These are phyloP conservation scores for Lasiosphaeria hispida DNA, from an alignment of 495 filamentous ascomycete species.

Conservation along the genomic window DNA sequence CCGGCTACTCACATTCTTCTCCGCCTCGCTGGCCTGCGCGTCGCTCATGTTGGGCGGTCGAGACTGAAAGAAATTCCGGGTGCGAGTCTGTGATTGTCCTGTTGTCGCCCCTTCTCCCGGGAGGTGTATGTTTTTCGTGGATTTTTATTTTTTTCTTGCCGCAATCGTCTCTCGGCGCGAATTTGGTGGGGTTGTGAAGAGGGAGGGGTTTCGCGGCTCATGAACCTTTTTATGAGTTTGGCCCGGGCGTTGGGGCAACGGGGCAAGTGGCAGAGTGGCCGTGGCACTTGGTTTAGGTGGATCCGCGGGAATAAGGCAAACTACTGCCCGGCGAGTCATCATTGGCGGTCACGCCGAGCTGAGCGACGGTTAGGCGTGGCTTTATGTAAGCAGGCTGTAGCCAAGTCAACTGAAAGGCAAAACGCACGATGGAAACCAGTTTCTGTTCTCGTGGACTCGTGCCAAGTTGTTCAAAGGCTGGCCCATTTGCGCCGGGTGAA, in stretches of 20 bases:
- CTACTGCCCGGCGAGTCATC: constrained; percentile 10
- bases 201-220: constrained; percentile 28
- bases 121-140: constrained; percentile 14
- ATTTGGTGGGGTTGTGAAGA: constrained; percentile 27
- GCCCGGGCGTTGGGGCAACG: constrained; percentile 6
- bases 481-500: background rate
- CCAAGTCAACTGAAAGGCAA: too few relatives aligned
- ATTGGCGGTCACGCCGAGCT: constrained; percentile 15
- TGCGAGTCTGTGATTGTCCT: constrained; percentile 12
- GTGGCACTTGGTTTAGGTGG: background rate
- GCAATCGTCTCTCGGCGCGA: constrained; percentile 7
- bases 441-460: too few relatives aligned
- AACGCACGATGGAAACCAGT: too few relatives aligned
- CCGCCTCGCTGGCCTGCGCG: constrained; percentile 83
- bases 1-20: constrained; percentile 80
- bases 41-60: constrained; percentile 73
- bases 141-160: constrained; percentile 10
- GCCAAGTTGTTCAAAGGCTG: background rate
- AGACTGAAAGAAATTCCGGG: constrained; percentile 9
- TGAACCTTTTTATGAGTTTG: constrained; percentile 23
- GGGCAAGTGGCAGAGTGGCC: constrained; percentile 15
- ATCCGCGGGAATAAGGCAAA: background rate
- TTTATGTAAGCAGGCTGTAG: background rate
- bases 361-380: background rate
- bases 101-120: constrained; percentile 16